phyloP scores from a whole-genome alignment of 257 asterid species.

The Solanum bulbocastanum region DNA sequence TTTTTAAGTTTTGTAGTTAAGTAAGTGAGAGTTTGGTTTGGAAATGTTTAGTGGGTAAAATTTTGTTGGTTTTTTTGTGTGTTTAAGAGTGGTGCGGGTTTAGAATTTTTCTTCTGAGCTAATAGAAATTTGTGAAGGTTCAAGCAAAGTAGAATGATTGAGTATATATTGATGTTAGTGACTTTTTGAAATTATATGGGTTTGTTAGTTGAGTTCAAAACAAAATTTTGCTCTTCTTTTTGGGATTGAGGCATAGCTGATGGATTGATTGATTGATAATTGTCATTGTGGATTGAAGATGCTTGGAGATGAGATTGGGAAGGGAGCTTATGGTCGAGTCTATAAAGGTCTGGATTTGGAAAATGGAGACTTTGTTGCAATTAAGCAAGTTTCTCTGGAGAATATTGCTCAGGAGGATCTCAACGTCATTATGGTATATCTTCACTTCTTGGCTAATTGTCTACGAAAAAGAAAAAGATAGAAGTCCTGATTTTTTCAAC shows the following conservation, averaged over 20 bases:
- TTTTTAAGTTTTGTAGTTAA: not conserved
- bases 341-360: constrained; percentile 97
- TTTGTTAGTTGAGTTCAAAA: not conserved
- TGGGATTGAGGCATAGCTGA: not conserved
- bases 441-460: constrained; percentile 4
- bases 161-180: not conserved
- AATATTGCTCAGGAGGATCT: constrained; percentile 94
- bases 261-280: not conserved
- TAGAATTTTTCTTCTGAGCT: not conserved
- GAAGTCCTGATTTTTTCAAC: not conserved
- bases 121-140: not conserved
- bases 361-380: constrained; percentile 96
- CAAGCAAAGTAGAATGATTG: not conserved
- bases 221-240: not conserved
- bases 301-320: constrained; percentile 98
- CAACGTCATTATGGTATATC: constrained; percentile 62
- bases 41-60: not conserved
- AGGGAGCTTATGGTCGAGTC: constrained; percentile 98
- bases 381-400: constrained; percentile 92
- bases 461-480: not conserved
- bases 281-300: constrained; percentile 27
- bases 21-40: not conserved
- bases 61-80: not conserved
- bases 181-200: not conserved
- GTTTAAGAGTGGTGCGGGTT: not conserved